Conservation (phyloP, 768 basidiomycete genomes). For the Lentinula boryana region DNA sequence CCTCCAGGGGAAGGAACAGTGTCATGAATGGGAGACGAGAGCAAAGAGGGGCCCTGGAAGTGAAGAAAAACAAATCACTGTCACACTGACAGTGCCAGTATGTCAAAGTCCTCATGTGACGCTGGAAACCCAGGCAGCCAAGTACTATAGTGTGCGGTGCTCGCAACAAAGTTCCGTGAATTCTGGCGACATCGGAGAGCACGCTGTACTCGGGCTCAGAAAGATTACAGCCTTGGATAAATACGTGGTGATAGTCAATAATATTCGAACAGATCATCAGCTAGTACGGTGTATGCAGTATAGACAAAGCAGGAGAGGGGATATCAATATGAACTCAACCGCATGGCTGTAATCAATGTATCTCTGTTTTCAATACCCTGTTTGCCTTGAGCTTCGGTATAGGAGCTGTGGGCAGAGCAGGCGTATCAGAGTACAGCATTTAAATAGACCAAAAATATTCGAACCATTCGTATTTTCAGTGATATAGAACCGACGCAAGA, state of each 20-base stretch:
- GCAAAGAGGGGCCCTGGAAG: background rate
- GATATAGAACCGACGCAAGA: constrained; percentile 83
- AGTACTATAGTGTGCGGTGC: background rate
- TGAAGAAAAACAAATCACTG: background rate
- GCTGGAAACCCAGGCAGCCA: background rate
- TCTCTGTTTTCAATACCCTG: constrained; percentile 80
- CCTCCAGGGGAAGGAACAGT: constrained; percentile 55
- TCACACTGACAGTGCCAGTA: no score
- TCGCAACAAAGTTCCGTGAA: background rate
- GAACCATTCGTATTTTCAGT: constrained; percentile 90
- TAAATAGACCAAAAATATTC: constrained; percentile 7
- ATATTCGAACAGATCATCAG: no score
- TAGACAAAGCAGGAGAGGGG: background rate
- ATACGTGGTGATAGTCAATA: background rate
- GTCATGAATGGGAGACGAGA: constrained; percentile 39
- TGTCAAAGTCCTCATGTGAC: background rate
- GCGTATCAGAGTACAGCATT: constrained; percentile 10
- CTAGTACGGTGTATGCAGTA: background rate
- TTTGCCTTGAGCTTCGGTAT: constrained; percentile 83
- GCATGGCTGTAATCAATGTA: constrained; percentile 20
- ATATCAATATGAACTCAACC: no score
- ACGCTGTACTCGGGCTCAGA: background rate
- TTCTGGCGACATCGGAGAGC: background rate
- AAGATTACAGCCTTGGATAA: background rate
- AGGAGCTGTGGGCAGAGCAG: constrained; percentile 53